Base-by-base conservation (phyloP, 768 basidiomycete genomes). In the Lentinula boryana region DNA sequence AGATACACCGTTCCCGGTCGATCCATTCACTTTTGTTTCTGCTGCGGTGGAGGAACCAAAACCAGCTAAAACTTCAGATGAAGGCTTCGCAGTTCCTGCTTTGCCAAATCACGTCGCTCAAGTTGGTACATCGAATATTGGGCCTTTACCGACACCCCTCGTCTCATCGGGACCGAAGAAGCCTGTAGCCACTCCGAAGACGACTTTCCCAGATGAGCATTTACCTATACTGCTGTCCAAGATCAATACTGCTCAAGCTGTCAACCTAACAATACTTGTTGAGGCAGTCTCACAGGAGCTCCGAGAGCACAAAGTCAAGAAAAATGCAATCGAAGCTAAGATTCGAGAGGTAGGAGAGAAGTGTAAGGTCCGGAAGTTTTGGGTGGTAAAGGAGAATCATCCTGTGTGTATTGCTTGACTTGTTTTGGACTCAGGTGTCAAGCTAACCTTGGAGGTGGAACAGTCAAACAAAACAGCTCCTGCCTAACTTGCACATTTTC, bases 291-390 rank as follows among this genome's bases (percentile, higher is more conserved):
- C 86, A 66, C 83, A 87, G 63, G 88, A 88, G 31, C 75, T 93
- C 43, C 83, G 83, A 35, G 71, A 70, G n/a, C 75, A 88, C 64
- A 87, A 86, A 60, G 81, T 93, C 63, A 92, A 88, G 77, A 94
- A 93, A 79, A 89, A 86, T 54, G 84, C 89, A 4, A 85, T 95
- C 49, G 90, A 92, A 71, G 85, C 84, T 2, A 93, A 93, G 70
- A 77, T 95, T 40, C 78, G 82, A 50, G 90, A 93, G 71, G 80
- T 93, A 12, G 79, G 83, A 15, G 88, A 87, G 72, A 93, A 89
- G 68, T 86, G 83, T 66, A 88, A 83, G 69, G 82, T 84, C 61
- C 84, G 79, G 74, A 90, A 84, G 69, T 72, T 85, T 61, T 95
- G 93, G 93, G 72, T 87, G 36, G 77, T 93, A 33, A 88, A 85